Percentiles rank a stretch among this genome's conserved stretches.
phyloP scores from a whole-genome alignment of 2,329 filamentous ascomycete genomes.

The Aspergillus pseudotamarii region DNA sequence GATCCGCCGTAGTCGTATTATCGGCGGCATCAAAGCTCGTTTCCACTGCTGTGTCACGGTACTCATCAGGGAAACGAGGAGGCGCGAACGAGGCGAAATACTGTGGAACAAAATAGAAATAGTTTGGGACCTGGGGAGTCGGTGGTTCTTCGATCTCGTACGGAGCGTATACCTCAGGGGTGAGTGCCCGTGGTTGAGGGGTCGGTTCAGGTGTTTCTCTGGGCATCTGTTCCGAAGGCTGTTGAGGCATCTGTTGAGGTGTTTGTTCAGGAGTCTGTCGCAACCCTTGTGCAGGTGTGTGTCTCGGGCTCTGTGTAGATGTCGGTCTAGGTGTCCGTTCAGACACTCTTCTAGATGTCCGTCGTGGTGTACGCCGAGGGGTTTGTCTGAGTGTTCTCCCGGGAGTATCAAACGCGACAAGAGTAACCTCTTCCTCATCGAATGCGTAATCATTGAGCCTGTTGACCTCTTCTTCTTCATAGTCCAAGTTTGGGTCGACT shows the following conservation, averaged over 20 bases:
- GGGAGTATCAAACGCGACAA: conserved; percentile 22
- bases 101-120: not conserved
- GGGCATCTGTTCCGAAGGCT: not conserved
- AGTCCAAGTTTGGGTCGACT: not conserved
- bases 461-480: conserved; percentile 21
- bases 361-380: not conserved
- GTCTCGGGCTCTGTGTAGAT: not conserved
- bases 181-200: not conserved
- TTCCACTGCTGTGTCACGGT: conserved; percentile 2
- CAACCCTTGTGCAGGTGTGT: not conserved
- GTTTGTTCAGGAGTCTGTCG: not conserved
- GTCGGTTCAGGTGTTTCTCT: not conserved
- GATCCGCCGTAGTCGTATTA: not conserved
- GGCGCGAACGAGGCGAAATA: not conserved
- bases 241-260: not conserved
- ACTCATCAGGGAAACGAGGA: not conserved
- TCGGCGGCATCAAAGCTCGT: not conserved
- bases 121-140: conserved; percentile 15
- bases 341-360: not conserved
- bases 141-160: conserved; percentile 26
- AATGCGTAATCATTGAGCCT: conserved; percentile 15
- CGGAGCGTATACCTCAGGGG: conserved; percentile 16
- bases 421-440: conserved; percentile 24
- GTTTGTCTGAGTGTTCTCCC: conserved; percentile 5
- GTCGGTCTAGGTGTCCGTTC: not conserved